Percentiles rank a stretch among this genome's conserved stretches.
These are phyloP conservation scores for Starmera dryadoides DNA, from an alignment of 805 yeast genomes.

Conservation along the genomic window DNA sequence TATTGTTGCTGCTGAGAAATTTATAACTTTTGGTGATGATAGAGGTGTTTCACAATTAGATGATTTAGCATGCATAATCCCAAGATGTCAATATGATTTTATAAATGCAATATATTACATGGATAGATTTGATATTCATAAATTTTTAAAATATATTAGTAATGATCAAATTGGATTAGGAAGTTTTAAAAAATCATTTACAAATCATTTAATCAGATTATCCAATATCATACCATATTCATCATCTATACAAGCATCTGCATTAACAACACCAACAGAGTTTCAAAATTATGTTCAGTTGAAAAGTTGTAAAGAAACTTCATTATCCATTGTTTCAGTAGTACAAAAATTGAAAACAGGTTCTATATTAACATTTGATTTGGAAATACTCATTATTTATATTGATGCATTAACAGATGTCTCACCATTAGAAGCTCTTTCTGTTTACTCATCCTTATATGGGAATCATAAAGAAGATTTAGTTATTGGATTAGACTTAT, in stretches of 20 bases:
- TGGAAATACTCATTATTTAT: slow-evolving; percentile 15
- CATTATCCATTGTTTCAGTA: slow-evolving; percentile 14
- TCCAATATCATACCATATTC: slow-evolving; percentile 18
- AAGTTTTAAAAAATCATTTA: slow-evolving; percentile 5
- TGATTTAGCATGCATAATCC: not conserved
- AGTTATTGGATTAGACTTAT: slow-evolving; percentile 4
- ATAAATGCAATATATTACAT: slow-evolving; percentile 17
- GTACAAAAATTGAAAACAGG: slow-evolving; percentile 8
- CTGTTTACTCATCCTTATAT: slow-evolving; percentile 2
- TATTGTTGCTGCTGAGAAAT: slow-evolving; percentile 11
- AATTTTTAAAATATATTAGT: slow-evolving; percentile 7
- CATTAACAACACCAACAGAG: slow-evolving; percentile 4
- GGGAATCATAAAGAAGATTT: slow-evolving; percentile 3
- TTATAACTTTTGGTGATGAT: slow-evolving; percentile 3
- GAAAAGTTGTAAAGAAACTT: slow-evolving; percentile 10
- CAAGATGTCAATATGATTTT: slow-evolving; percentile 8
- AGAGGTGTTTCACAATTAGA: not conserved
- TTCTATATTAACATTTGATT: slow-evolving; percentile 7
- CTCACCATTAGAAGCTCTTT: slow-evolving; percentile 3
- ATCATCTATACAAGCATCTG: slow-evolving; percentile 2
- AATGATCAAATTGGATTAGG: slow-evolving; percentile 6
- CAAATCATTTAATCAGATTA: slow-evolving; percentile 13
- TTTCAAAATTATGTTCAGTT: slow-evolving; percentile 6
- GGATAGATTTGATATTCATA: slow-evolving; percentile 18
- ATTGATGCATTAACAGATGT: slow-evolving; percentile 14